Percentiles rank a stretch among this genome's conserved stretches.
These are phyloP conservation scores for Boeremia lycopersici DNA, from an alignment of 2,329 filamentous ascomycete genomes.

Conservation along the genomic window DNA sequence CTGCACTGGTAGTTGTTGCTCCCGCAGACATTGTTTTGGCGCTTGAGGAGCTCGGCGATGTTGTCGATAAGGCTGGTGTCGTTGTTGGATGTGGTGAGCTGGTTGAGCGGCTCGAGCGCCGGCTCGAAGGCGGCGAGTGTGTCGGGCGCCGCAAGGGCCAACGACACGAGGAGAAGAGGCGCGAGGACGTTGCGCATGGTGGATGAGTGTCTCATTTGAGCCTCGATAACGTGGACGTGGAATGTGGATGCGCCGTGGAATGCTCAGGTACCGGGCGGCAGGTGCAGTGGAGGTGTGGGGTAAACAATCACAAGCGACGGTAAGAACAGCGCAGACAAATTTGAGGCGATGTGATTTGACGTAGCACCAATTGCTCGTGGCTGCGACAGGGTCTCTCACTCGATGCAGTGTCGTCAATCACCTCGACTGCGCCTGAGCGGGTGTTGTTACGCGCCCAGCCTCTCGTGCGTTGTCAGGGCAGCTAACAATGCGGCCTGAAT, in stretches of 20 bases:
- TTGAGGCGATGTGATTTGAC: not conserved
- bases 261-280: conserved; percentile 5
- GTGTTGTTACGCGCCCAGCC: conserved; percentile 14
- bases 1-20: conserved; percentile 59
- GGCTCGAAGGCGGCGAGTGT: conserved; percentile 40
- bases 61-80: conserved; percentile 28
- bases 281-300: conserved; percentile 14
- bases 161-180: conserved; percentile 34
- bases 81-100: conserved; percentile 30
- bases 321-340: not conserved
- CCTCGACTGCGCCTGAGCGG: conserved; percentile 4
- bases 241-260: conserved; percentile 28
- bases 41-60: conserved; percentile 38
- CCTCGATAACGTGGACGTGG: conserved; percentile 7
- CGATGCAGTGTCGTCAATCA: conserved; percentile 11
- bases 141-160: conserved; percentile 38
- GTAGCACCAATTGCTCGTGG: conserved; percentile 10
- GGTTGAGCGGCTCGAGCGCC: conserved; percentile 28
- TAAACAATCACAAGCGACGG: conserved; percentile 10
- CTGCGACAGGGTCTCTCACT: conserved; percentile 9
- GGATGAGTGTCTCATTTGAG: conserved; percentile 3
- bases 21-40: conserved; percentile 53
- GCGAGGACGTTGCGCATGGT: conserved; percentile 39
- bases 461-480: conserved; percentile 12
- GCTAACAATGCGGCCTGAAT: conserved; percentile 7